phyloP scores from a whole-genome alignment of 1,284 basidiomycete genomes.

The Mixia osmundae region DNA sequence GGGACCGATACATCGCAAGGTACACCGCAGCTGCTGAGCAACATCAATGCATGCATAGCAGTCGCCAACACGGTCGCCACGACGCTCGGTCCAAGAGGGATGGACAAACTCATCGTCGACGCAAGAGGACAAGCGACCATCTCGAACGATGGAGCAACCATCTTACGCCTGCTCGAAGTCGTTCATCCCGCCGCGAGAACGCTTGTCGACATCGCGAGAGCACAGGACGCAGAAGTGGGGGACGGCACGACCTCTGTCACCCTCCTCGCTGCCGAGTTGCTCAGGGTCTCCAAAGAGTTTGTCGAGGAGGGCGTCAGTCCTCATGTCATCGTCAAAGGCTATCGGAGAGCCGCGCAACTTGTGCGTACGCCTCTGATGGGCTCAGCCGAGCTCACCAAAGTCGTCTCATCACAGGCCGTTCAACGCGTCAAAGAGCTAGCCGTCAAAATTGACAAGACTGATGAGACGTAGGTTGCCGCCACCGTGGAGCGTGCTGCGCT shows the following conservation, averaged over 20 bases:
- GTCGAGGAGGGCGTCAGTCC: constrained; percentile 96
- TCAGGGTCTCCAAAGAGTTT: constrained; percentile 76
- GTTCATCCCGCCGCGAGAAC: constrained; percentile 52
- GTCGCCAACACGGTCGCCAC: constrained; percentile 71
- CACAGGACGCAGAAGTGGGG: constrained; percentile 89
- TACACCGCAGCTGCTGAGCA: constrained; percentile 75
- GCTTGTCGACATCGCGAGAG: constrained; percentile 92
- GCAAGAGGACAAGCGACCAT: constrained; percentile 73
- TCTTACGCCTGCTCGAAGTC: constrained; percentile 56
- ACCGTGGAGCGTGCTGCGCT: too few species aligned
- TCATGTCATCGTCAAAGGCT: constrained; percentile 93
- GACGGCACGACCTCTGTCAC: constrained; percentile 99
- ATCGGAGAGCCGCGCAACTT: constrained; percentile 65
- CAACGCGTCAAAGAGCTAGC: constrained; percentile 75
- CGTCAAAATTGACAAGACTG: constrained; percentile 66
- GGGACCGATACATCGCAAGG: constrained; percentile 95
- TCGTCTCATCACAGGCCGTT: constrained; percentile 54
- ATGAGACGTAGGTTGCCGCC: constrained; percentile 52
- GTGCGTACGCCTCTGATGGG: constrained; percentile 27
- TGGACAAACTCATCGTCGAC: constrained; percentile 22
- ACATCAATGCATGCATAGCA: constrained; percentile 74
- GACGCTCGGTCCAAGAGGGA: constrained; percentile 91
- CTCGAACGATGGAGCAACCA: constrained; percentile 97
- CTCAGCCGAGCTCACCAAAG: not conserved
- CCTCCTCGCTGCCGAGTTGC: constrained; percentile 79